Evolutionary conservation across 1,284 basidiomycete genomes (phyloP).

Genomic region (Sporisorium iseilematis-ciliati): DNA sequence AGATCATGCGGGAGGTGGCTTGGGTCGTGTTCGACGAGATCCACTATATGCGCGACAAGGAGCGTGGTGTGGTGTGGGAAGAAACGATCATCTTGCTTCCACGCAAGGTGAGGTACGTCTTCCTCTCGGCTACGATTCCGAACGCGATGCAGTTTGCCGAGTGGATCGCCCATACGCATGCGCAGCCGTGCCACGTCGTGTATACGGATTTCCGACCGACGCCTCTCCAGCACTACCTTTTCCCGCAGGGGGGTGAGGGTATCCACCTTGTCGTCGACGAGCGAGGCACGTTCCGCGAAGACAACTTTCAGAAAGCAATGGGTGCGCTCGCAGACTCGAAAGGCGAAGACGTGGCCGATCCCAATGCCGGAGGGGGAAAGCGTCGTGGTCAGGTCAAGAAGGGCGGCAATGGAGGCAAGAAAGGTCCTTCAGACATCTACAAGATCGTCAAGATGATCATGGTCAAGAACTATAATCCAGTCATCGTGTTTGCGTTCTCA

Average conservation of each 20-base stretch:
- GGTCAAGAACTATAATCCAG: slow-evolving; percentile 96
- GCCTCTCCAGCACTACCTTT: slow-evolving; percentile 97
- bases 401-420: slow-evolving; percentile 92
- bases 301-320: slow-evolving; percentile 99
- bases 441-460: slow-evolving; percentile 99
- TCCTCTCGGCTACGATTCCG: slow-evolving; percentile 99
- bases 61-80: slow-evolving; percentile 77
- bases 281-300: slow-evolving; percentile 94
- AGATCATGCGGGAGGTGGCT: slow-evolving; percentile 99
- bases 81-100: slow-evolving; percentile 96
- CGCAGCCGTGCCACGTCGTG: slow-evolving; percentile 98
- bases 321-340: slow-evolving; percentile 81
- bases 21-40: slow-evolving; percentile 99
- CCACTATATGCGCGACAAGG: slow-evolving; percentile 99
- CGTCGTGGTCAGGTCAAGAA: slow-evolving; percentile 81
- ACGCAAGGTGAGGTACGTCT: slow-evolving; percentile 95
- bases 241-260: slow-evolving; percentile 94
- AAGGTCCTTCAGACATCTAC: slow-evolving; percentile 96
- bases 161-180: slow-evolving; percentile 97
- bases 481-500: slow-evolving; percentile 98
- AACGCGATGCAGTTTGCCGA: slow-evolving; percentile 99
- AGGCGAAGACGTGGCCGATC: slow-evolving; percentile 93
- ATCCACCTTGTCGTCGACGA: slow-evolving; percentile 99
- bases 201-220: slow-evolving; percentile 99
- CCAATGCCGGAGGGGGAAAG: slow-evolving; percentile 76